These are phyloP conservation scores for Nymphaea thermarum DNA, from an alignment of 164 flowering plant species.

Conservation along the genomic window DNA sequence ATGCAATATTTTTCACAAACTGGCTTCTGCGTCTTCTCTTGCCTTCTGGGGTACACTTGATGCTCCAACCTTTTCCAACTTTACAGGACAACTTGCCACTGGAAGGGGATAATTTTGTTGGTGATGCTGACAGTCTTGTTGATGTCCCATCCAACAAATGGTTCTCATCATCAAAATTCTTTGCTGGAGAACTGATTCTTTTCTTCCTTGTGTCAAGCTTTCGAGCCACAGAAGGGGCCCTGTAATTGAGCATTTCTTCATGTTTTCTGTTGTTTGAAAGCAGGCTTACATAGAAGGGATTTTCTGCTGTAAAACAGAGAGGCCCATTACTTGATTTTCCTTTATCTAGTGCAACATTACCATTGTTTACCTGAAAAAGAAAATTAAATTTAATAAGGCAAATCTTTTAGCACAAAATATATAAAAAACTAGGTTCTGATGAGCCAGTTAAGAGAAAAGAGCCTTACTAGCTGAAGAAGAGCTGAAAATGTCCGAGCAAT, in stretches of 20 bases:
- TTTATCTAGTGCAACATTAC: constrained; percentile 54
- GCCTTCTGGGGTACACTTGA: constrained; percentile 57
- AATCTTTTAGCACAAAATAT: background rate
- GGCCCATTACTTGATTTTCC: constrained; percentile 17
- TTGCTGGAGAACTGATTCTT: constrained; percentile 41
- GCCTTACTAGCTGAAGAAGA: constrained; percentile 76
- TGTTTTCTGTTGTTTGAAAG: constrained; percentile 20
- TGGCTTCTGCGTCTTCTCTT: constrained; percentile 46
- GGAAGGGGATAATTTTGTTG: constrained; percentile 11
- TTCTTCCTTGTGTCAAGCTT: constrained; percentile 30
- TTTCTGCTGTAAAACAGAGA: constrained; percentile 46
- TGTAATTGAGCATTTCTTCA: constrained; percentile 16
- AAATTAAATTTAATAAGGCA: background rate
- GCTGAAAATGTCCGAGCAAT: constrained; percentile 89
- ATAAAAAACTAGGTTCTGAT: background rate
- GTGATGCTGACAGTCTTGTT: constrained; percentile 13
- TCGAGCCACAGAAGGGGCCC: background rate
- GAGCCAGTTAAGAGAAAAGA: background rate
- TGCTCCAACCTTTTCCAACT: constrained; percentile 21
- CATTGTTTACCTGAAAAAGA: constrained; percentile 73
- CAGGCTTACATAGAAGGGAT: constrained; percentile 59
- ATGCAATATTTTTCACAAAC: background rate
- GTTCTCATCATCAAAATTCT: constrained; percentile 10
- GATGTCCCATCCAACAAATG: constrained; percentile 12
- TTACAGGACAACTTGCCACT: constrained; percentile 27